Evolutionary conservation across 306 rosid species (phyloP).

Genomic region (Quillaja saponaria): DNA sequence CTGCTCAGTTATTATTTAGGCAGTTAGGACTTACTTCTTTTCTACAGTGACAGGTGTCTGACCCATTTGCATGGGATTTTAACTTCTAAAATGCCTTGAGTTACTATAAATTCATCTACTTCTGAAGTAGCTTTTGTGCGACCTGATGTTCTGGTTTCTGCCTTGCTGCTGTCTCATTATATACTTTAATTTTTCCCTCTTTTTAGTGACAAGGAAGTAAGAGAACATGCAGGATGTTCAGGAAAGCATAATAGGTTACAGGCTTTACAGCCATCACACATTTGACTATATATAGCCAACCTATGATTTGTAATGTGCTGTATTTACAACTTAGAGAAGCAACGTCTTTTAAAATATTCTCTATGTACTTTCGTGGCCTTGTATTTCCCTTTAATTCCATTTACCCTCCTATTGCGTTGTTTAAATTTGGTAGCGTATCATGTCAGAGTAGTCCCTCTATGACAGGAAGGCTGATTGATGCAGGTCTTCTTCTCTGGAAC

Average conservation of each 20-base stretch:
- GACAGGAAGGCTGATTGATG: conserved; percentile 25
- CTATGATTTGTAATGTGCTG: neutral
- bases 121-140: conserved; percentile 14
- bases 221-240: neutral
- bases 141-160: conserved; percentile 13
- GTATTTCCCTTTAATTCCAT: neutral
- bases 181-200: conserved; percentile 10
- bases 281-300: too few species aligned
- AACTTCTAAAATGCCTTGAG: neutral
- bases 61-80: conserved; percentile 3
- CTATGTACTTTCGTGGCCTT: neutral
- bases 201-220: neutral
- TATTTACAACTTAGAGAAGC: conserved; percentile 1
- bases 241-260: too few species aligned
- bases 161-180: neutral
- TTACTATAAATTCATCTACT: conserved; percentile 8
- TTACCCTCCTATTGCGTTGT: neutral
- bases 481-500: conserved; percentile 86
- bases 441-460: conserved; percentile 17
- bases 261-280: too few species aligned
- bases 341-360: conserved; percentile 14
- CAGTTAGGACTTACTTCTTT: neutral
- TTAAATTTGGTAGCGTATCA: conserved; percentile 4
- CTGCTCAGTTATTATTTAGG: conserved; percentile 2
- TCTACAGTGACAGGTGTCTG: conserved; percentile 10